Conservation (phyloP, 2,329 filamentous ascomycete genomes). For the Hymenoscyphus salicellus region DNA sequence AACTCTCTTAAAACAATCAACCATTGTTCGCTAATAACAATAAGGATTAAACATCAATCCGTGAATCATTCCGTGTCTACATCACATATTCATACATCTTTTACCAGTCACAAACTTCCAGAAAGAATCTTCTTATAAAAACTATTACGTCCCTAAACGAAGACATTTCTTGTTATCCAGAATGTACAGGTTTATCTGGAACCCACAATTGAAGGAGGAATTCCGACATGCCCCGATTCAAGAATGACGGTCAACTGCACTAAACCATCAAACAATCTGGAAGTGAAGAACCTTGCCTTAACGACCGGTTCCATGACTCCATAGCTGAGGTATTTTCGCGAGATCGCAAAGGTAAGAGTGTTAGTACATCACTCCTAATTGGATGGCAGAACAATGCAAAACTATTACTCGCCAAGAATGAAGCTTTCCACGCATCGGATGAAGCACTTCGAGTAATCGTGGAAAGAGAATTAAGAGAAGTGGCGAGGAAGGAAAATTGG, state of each 20-base stretch:
- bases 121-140: too few species aligned
- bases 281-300: background rate
- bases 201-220: background rate
- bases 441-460: background rate
- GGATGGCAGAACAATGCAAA: background rate
- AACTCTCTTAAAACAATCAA: too few species aligned
- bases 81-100: too few species aligned
- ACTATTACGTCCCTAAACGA: too few species aligned
- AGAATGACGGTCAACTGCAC: background rate
- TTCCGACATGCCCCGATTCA: background rate
- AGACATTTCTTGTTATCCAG: too few species aligned
- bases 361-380: background rate
- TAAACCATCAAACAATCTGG: background rate
- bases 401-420: background rate
- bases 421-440: background rate
- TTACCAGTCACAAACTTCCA: too few species aligned
- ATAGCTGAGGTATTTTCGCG: background rate
- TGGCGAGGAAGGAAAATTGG: background rate
- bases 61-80: too few species aligned
- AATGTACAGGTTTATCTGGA: background rate
- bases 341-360: background rate
- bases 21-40: too few species aligned
- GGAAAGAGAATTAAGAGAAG: background rate
- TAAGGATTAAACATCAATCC: too few species aligned
- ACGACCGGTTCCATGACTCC: background rate